Base-by-base conservation (phyloP, 768 basidiomycete species). In the Asterophora parasitica region DNA sequence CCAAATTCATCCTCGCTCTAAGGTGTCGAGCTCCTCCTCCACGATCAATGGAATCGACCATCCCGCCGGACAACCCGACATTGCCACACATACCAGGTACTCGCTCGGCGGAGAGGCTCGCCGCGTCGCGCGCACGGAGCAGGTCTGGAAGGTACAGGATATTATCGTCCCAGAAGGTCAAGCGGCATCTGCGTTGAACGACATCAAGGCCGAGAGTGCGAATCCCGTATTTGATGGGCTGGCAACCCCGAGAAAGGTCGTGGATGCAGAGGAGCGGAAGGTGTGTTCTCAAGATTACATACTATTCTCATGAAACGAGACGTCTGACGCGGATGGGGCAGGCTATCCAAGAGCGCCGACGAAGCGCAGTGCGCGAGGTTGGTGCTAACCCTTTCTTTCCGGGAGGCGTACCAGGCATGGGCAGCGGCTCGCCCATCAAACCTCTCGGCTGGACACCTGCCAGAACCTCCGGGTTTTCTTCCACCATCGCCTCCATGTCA, bases 291-390 rank as follows among this genome's bases (percentile, higher is more conserved):
- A 3, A 6, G 30, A 31, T 31, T 31, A 31, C 9, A 2, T 26
- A 16, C 9, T 37, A 37, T 36, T 16, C 26, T 37, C 20, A 31
- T 9, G 7, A n/a, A n/a, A n/a, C n/a, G n/a, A n/a, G n/a, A n/a
- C n/a, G n/a, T n/a, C 38, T 47, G 39, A 53, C 49, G 3, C 37
- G 15, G 37, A 5, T 36, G 32, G n/a, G 32, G 23, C 46, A 78
- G 73, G 82, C 80, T 0, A 85, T 86, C 34, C 74, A 76, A 53
- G 82, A 83, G 44, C 74, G 84, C 7, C 65, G 83, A 19, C 70
- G 75, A 8, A 83, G 81, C 45, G 83, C 83, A 0, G 59, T 83
- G 32, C 68, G 64, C 3, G 63, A 70, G 65, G 71, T 52, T 60
- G 78, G 49, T 66, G 23, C 23, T 23, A 23, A 23, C 23, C 75